Base-by-base conservation (phyloP, 1,284 basidiomycete species). In the Ustilago lituana region DNA sequence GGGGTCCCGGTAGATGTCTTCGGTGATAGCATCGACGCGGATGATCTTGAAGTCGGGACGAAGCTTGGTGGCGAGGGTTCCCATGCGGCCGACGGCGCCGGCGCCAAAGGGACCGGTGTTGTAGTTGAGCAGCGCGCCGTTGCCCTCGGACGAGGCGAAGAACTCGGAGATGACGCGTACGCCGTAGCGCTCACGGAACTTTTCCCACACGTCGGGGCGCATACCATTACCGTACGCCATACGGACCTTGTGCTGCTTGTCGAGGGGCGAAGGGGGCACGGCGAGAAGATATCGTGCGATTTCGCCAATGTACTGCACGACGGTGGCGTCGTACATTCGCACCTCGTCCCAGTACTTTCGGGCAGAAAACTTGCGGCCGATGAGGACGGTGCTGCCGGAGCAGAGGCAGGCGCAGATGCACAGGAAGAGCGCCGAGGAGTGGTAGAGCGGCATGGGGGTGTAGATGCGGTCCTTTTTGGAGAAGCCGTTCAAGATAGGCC, bases 211-310 rank as follows among this genome's bases (percentile, higher is more conserved):
- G 24, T 83, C 82, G 27, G 70, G 78, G 1, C 82, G 65, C 74
- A 80, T 81, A 5, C 82, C 82, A 63, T 83, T 83, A 0, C 82
- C 82, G 50, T 82, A 83, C n/a, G 80, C 81, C 66, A 82, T 72
- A n/a, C 71, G 58, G n/a, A 83, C 80, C 5, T 73, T 75, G 71
- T 83, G 82, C 43, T 81, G 44, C 75, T 79, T 82, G 73, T 83
- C 82, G 1, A 58, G 29, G 3, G 76, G 72, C 8, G 59, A 62
- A 2, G 82, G 81, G 1, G 82, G 82, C 1, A 74, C 69, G 3
- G 82, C 79, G 27, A 83, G 68, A 15, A 82, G 73, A 57, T 82
- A 82, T 11, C 78, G 64, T 14, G 76, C 75, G 19, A 82, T 81
- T 58, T 83, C 82, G 19, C 82, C 81, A 32, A 83, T 82, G 63